phyloP scores from a whole-genome alignment of 2,329 filamentous ascomycete genomes.

The Fusarium burgessii region DNA sequence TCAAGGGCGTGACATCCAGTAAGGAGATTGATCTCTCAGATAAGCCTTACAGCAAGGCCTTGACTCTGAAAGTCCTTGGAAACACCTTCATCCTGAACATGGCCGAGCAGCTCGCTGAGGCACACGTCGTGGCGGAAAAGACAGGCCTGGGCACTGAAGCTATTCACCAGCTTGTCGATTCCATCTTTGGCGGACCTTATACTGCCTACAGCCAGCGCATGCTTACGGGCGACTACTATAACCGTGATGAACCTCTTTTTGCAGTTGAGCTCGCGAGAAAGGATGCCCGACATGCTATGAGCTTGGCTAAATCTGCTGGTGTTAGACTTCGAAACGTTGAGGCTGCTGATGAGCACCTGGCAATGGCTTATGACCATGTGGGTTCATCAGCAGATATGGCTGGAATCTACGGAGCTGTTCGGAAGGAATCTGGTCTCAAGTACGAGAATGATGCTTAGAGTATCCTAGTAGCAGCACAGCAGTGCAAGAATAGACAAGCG shows the following conservation, averaged over 20 bases:
- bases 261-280: conserved; percentile 85
- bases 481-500: not conserved
- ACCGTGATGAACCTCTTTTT: conserved; percentile 83
- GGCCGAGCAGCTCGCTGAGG: conserved; percentile 83
- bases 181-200: conserved; percentile 81
- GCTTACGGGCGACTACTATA: conserved; percentile 80
- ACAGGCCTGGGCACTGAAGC: conserved; percentile 77
- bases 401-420: conserved; percentile 83
- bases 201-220: conserved; percentile 81
- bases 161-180: conserved; percentile 77
- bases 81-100: conserved; percentile 90
- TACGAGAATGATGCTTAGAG: conserved; percentile 70
- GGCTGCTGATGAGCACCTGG: conserved; percentile 76
- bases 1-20: conserved; percentile 77
- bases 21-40: conserved; percentile 77
- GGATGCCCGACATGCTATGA: conserved; percentile 80
- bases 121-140: conserved; percentile 83
- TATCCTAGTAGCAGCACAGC: no score
- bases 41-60: conserved; percentile 75
- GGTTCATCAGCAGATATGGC: conserved; percentile 83
- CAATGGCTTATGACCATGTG: conserved; percentile 73
- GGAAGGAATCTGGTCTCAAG: conserved; percentile 78
- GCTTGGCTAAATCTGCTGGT: conserved; percentile 72
- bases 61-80: conserved; percentile 82
- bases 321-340: conserved; percentile 73